These are phyloP conservation scores for Asterochloris sp. DNA, from an alignment of 139 green algal genomes.

Conservation along the genomic window DNA sequence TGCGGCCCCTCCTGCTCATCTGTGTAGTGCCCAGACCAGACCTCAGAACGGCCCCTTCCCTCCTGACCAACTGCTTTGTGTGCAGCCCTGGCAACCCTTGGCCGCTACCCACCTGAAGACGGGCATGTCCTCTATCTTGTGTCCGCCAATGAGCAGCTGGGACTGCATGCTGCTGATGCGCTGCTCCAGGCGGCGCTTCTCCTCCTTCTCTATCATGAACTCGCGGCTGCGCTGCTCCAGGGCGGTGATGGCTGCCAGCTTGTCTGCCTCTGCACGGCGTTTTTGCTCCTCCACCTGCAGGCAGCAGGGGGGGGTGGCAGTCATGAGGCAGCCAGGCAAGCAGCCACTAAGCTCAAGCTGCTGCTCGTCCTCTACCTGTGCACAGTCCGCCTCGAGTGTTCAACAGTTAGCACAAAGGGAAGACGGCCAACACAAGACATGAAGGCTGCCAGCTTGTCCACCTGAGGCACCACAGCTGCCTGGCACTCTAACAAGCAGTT, in stretches of 20 bases:
- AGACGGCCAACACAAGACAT: background rate
- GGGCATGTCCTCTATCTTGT: slow-evolving; percentile 71
- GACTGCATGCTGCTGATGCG: slow-evolving; percentile 80
- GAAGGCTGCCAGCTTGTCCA: background rate
- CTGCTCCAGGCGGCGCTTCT: slow-evolving; percentile 79
- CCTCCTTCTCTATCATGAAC: slow-evolving; percentile 91
- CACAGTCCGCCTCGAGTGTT: no score
- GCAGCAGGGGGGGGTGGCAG: background rate
- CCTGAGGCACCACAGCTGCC: no score
- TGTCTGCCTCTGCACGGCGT: slow-evolving; percentile 89
- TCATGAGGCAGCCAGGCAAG: no score
- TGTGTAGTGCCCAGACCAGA: no score
- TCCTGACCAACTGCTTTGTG: no score
- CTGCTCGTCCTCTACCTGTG: no score
- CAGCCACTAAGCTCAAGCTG: no score
- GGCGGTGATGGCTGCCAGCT: slow-evolving; percentile 89
- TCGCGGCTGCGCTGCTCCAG: slow-evolving; percentile 79
- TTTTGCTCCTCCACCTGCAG: slow-evolving; percentile 88
- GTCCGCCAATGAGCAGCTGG: slow-evolving; percentile 82
- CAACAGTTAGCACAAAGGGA: no score
- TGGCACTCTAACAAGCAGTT: no score
- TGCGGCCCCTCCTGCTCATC: no score
- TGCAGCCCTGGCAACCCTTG: background rate
- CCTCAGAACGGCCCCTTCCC: no score
- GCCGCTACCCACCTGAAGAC: slow-evolving; percentile 49